Conservation (phyloP, 2,329 filamentous ascomycete genomes). For the Cladobotryum protrusum region DNA sequence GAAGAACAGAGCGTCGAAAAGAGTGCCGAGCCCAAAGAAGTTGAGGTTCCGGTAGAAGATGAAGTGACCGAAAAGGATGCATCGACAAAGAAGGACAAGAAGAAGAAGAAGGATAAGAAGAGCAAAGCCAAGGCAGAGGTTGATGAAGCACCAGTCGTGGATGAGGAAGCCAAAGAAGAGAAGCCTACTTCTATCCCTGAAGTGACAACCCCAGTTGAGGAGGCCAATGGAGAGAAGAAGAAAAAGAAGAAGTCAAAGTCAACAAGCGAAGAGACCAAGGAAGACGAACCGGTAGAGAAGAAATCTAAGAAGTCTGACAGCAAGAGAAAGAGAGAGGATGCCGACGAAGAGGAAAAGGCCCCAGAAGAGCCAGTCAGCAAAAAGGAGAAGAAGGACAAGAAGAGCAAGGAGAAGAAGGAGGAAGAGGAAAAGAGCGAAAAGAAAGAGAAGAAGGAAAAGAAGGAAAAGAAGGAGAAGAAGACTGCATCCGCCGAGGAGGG, state of each 20-base stretch:
- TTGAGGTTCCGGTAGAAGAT: too few species aligned
- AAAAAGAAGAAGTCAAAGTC: conserved; percentile 7
- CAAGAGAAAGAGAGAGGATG: conserved; percentile 11
- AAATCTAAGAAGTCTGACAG: conserved; percentile 12
- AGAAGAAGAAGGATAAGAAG: not conserved
- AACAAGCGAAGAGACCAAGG: conserved; percentile 1
- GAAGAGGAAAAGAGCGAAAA: conserved; percentile 14
- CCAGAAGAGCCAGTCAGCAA: conserved; percentile 14
- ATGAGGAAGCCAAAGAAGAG: not conserved
- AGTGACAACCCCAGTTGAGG: not conserved
- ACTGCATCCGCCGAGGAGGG: conserved; percentile 19
- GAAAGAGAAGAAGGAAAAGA: conserved; percentile 16
- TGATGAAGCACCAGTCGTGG: not conserved
- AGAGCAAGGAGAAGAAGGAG: conserved; percentile 6
- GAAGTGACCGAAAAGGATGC: not conserved
- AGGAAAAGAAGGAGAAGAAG: conserved; percentile 16
- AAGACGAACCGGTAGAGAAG: not conserved
- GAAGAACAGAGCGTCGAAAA: conserved; percentile 13
- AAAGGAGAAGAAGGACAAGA: conserved; percentile 16
- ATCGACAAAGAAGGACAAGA: conserved; percentile 13
- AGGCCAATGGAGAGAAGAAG: conserved; percentile 1
- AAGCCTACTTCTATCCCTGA: too few species aligned
- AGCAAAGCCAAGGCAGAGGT: conserved; percentile 3
- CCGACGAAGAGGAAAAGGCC: conserved; percentile 10
- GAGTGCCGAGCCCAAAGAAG: conserved; percentile 17